phyloP scores from a whole-genome alignment of 139 green algal genomes.

The Haematococcus lacustris region DNA sequence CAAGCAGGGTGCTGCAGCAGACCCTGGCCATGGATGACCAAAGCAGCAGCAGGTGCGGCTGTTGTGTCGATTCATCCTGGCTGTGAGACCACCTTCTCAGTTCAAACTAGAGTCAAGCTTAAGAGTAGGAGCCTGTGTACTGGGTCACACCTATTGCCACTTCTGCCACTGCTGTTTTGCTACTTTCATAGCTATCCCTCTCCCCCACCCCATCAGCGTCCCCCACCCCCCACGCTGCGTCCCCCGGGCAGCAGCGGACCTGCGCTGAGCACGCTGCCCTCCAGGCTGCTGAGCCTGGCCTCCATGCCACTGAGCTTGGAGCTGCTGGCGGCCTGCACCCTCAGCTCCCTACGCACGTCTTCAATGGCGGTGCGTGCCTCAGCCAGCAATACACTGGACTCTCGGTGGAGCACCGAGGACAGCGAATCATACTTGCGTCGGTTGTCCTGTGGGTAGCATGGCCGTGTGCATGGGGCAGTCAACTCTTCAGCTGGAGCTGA shows the following conservation, averaged over 20 bases:
- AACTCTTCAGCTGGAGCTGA: background rate
- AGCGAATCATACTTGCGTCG: background rate
- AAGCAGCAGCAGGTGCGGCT: no score
- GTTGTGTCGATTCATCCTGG: no score
- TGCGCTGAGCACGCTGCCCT: constrained; percentile 27
- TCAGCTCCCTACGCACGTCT: background rate
- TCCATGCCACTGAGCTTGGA: constrained; percentile 21
- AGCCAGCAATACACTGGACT: background rate
- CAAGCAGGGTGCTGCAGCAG: no score
- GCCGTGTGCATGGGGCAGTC: background rate
- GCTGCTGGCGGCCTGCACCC: constrained; percentile 2
- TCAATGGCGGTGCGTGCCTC: background rate
- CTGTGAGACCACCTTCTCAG: no score
- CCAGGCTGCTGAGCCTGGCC: constrained; percentile 24
- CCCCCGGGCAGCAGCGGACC: constrained; percentile 8
- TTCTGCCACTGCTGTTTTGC: no score
- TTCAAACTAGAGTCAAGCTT: no score
- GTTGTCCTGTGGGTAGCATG: background rate
- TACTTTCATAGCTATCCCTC: no score
- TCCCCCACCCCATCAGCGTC: no score
- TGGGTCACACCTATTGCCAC: no score
- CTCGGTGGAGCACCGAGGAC: background rate
- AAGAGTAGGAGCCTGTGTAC: no score
- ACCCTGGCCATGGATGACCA: no score
- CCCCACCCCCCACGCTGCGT: no score